A percentile compares a stretch with the other conserved stretches of the same genome.
phyloP scores from a whole-genome alignment of 768 basidiomycete genomes.

The Coprinopsis sp. region DNA sequence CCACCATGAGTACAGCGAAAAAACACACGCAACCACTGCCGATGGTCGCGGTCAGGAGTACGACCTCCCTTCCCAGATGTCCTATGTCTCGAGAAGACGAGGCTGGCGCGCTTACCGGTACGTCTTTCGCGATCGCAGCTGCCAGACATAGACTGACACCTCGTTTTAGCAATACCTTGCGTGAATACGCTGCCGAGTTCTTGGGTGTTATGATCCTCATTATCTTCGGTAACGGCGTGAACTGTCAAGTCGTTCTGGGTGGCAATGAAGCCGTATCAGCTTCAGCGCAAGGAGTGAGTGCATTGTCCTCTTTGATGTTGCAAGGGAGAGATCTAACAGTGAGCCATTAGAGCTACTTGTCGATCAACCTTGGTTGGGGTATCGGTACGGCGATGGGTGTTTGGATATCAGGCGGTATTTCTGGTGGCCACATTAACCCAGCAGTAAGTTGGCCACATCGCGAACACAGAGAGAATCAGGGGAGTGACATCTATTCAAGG shows the following conservation, averaged over 20 bases:
- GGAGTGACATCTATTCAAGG: slow-evolving; percentile 27
- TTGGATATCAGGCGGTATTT: slow-evolving; percentile 63
- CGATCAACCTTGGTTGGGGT: slow-evolving; percentile 53
- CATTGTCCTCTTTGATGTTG: background rate
- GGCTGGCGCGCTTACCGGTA: no score
- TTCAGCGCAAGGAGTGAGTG: slow-evolving; percentile 47
- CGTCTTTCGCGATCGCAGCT: no score
- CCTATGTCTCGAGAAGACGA: no score
- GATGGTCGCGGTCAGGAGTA: no score
- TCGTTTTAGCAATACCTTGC: slow-evolving; percentile 21
- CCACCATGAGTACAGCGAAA: no score
- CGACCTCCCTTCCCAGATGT: no score
- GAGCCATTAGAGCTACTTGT: slow-evolving; percentile 35
- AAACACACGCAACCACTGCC: no score
- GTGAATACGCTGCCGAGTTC: slow-evolving; percentile 63
- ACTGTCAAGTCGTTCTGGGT: slow-evolving; percentile 54
- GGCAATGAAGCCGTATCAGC: slow-evolving; percentile 38
- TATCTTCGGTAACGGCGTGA: slow-evolving; percentile 54
- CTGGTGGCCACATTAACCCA: slow-evolving; percentile 75
- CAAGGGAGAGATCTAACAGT: background rate
- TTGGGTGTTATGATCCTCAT: slow-evolving; percentile 54
- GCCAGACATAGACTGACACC: no score
- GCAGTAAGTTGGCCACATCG: slow-evolving; percentile 38
- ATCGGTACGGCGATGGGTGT: slow-evolving; percentile 60
- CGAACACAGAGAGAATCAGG: background rate